Base-by-base conservation (phyloP, 2,329 filamentous ascomycete genomes). In the Gaeumannomyces sp. region DNA sequence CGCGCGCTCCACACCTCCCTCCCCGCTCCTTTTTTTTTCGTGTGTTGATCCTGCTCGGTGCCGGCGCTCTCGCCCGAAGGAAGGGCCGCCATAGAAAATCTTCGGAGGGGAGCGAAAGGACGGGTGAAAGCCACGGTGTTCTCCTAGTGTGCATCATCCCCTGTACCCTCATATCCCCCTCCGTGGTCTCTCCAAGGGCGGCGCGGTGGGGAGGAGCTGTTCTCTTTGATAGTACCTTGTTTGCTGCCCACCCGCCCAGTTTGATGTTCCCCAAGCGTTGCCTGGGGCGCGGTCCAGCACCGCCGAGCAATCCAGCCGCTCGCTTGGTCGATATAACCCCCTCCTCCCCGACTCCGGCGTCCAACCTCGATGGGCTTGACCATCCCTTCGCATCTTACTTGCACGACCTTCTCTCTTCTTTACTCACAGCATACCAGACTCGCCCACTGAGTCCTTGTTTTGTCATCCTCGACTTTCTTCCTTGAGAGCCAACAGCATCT, bases 281-380 rank as follows among this genome's bases (percentile, higher is more conserved):
- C 5, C 45, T 53, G 45, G 45, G n/a, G 45, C 45, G 45, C 25
- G 45, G 45, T 25, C 64, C 66, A 66, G 63, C 64, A 31, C 28
- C 38, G 56, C 64, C 57, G 67, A 65, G 66, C 68, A 62, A 68
- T 67, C 70, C 67, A 66, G 45, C 45, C 69, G 68, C 65, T 68
- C 64, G 66, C 64, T 68, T 67, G 38, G 66, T 60, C 64, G 65
- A 67, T 69, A 66, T 64, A 63, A 66, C 67, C 61, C 66, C 66
- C 69, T 69, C 73, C 70, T 76, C 74, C 71, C 71, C 66, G 64
- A 70, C 74, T 74, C 64, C 71, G 67, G 66, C 66, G 66, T 65
- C 62, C 70, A 75, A 73, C 60, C 73, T 66, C 64, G 64, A 63
- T 64, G 65, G 76, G 45, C 45, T 53, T 53, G 45, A n/a, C 45